Percentiles rank a stretch among this genome's conserved stretches.
These are phyloP conservation scores for Sporobolomyces pararoseus DNA, from an alignment of 768 basidiomycete genomes.

Conservation along the genomic window DNA sequence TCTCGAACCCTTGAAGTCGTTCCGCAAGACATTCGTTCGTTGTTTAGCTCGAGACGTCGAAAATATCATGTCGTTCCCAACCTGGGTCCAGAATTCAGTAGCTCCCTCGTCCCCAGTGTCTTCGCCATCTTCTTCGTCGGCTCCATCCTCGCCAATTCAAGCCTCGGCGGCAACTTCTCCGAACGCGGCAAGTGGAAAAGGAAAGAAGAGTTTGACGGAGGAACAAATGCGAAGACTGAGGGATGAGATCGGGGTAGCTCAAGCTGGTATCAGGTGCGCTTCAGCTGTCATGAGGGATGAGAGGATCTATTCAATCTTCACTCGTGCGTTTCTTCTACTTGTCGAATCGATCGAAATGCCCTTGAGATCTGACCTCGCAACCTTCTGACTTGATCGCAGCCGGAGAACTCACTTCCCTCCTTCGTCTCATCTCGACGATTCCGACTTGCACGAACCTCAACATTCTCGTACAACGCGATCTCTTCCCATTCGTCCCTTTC, in stretches of 20 bases:
- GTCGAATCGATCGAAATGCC: too few relatives aligned
- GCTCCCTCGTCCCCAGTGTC: background rate
- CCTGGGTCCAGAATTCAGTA: conserved; percentile 9
- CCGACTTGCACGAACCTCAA: conserved; percentile 7
- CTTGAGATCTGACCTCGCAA: too few relatives aligned
- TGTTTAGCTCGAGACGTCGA: conserved; percentile 31
- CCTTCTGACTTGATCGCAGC: too few relatives aligned
- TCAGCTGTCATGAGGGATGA: conserved; percentile 9
- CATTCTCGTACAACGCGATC: conserved; percentile 18
- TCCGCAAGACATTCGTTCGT: background rate
- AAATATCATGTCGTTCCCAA: conserved; percentile 24
- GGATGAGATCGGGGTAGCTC: conserved; percentile 35
- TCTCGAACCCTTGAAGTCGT: conserved; percentile 13
- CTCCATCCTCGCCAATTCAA: conserved; percentile 4
- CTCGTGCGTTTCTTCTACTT: conserved; percentile 9
- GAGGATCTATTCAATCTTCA: conserved; percentile 11
- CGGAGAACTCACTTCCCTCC: background rate
- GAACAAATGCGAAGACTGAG: conserved; percentile 36
- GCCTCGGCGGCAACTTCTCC: background rate
- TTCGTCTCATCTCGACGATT: conserved; percentile 9
- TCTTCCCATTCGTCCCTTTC: conserved; percentile 39
- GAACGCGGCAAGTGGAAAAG: background rate
- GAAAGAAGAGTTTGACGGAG: conserved; percentile 27
- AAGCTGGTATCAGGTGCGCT: conserved; percentile 28
- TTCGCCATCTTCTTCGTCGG: background rate